Evolutionary conservation across 2,329 filamentous ascomycete species (phyloP).

Genomic region (Claviceps pazoutovae): DNA sequence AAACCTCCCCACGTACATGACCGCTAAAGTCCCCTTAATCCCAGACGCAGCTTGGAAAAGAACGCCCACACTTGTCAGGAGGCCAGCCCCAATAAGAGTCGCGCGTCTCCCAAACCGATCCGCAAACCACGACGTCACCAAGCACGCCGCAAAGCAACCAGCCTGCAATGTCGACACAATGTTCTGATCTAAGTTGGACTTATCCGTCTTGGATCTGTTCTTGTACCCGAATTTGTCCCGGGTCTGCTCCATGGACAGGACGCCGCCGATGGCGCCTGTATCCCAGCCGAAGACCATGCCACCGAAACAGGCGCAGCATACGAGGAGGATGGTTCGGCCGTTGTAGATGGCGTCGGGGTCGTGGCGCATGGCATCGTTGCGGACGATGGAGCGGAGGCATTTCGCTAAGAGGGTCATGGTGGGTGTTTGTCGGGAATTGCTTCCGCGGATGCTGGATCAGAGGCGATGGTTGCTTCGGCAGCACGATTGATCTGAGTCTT

Average conservation of each 20-base stretch:
- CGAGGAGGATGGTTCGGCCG: slow-evolving; percentile 52
- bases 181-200: slow-evolving; percentile 46
- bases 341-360: slow-evolving; percentile 57
- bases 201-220: slow-evolving; percentile 12
- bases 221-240: slow-evolving; percentile 28
- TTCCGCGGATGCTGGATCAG: background rate
- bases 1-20: slow-evolving; percentile 54
- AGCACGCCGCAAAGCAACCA: slow-evolving; percentile 51
- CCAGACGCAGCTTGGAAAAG: slow-evolving; percentile 49
- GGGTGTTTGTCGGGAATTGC: background rate
- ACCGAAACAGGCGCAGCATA: slow-evolving; percentile 53
- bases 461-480: too few species aligned
- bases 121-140: slow-evolving; percentile 39
- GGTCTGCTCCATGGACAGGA: slow-evolving; percentile 46
- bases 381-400: slow-evolving; percentile 42
- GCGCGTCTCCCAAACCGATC: slow-evolving; percentile 41
- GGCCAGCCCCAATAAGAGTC: slow-evolving; percentile 40
- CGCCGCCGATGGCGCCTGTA: slow-evolving; percentile 54
- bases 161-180: slow-evolving; percentile 58
- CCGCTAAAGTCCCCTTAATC: slow-evolving; percentile 35
- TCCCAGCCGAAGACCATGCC: slow-evolving; percentile 40
- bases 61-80: slow-evolving; percentile 46
- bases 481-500: too few species aligned
- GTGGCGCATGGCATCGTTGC: slow-evolving; percentile 56
- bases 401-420: slow-evolving; percentile 25